Base-by-base conservation (phyloP, 768 basidiomycete species). In the Arthromyces matolae region DNA sequence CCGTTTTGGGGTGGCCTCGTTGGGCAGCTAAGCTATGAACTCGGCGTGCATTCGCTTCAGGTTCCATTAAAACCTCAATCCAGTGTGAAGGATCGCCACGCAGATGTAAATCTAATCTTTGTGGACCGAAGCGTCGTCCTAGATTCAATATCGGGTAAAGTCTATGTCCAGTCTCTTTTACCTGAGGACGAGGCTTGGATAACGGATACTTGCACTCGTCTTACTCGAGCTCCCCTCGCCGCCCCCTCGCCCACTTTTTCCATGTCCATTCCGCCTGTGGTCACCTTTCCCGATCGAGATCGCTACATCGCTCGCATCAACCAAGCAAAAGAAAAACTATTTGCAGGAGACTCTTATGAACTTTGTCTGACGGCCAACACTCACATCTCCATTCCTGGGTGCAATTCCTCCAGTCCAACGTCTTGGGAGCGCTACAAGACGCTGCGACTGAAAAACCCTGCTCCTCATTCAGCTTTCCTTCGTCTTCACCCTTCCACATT, bases 291-390 rank as follows among this genome's bases (percentile, higher is more conserved):
- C 0, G 73, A 81, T 54, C 76, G 77, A 58, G 63, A 64, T 1
- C 57, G 62, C 2, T 96, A 97, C 65, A 78, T 85, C 24, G 65
- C 76, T 22, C 78, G 78, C 14, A 92, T 96, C 54, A 68, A 78
- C 16, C 60, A 71, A 44, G 87, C 89, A 10, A 82, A 91, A 59
- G 82, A 89, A 46, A 74, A 77, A 51, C 79, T 96, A 31, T 85
- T 75, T 50, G 75, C 84, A 24, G 94, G 94, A 3, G 88, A 96
- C 60, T 90, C 90, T 2, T 97, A 97, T 66, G 94, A 97, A 63
- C 77, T 97, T 28, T 96, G 93, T 54, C 71, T 96, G 25, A 96
- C 94, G 1, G 85, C 86, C 4, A 79, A 73, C 10, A 88, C 87
- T 16, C 75, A 64, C 28, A 72, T 91, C 41, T 66, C 72, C 9